These are phyloP conservation scores for Nigrograna mackinnonii DNA, from an alignment of 2,329 filamentous ascomycete genomes.

Conservation along the genomic window DNA sequence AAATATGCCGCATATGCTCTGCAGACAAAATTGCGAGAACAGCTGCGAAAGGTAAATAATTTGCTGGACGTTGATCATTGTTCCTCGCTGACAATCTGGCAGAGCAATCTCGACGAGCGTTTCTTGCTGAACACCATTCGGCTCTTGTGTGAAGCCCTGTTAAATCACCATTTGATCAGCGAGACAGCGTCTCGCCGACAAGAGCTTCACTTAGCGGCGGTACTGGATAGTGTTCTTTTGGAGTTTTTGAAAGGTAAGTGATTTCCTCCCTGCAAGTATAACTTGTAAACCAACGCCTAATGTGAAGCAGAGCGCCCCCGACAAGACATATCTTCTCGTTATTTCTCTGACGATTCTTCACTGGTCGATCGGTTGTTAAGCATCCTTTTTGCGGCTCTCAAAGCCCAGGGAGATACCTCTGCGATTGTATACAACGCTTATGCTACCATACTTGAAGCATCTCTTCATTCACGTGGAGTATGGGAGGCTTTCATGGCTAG, in stretches of 20 bases:
- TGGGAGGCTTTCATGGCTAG: conserved; percentile 37
- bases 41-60: conserved; percentile 32
- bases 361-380: conserved; percentile 35
- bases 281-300: conserved; percentile 20
- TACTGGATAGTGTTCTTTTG: conserved; percentile 30
- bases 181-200: conserved; percentile 19
- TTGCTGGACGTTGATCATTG: too few species aligned
- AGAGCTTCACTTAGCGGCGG: conserved; percentile 28
- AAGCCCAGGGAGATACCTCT: conserved; percentile 14
- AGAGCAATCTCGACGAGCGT: conserved; percentile 34
- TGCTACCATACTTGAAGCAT: conserved; percentile 38
- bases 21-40: conserved; percentile 30
- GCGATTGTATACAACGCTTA: conserved; percentile 27
- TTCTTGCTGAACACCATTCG: conserved; percentile 35
- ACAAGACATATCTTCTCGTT: conserved; percentile 29
- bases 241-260: conserved; percentile 39
- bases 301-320: conserved; percentile 35
- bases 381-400: conserved; percentile 25
- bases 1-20: conserved; percentile 37
- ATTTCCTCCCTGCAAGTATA: conserved; percentile 1
- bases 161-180: conserved; percentile 28
- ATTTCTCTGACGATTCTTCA: conserved; percentile 32
- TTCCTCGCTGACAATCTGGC: too few species aligned
- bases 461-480: conserved; percentile 33
- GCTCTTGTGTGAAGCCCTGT: conserved; percentile 30